phyloP scores from a whole-genome alignment of 2,329 filamentous ascomycete species.

The Pestalotiopsis fici region DNA sequence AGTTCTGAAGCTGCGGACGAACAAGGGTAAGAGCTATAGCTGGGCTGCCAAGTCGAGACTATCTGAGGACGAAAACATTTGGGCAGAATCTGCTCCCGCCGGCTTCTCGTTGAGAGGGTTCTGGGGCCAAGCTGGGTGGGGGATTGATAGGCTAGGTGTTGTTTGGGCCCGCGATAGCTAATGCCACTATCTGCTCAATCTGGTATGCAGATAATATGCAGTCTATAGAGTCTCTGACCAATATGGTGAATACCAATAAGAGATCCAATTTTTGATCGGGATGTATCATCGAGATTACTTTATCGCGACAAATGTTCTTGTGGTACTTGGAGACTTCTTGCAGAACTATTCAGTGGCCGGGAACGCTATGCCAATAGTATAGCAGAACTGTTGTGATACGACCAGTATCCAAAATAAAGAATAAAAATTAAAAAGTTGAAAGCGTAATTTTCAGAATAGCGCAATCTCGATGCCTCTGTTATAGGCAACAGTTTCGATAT shows the following conservation, averaged over 20 bases:
- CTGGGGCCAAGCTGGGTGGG: not conserved
- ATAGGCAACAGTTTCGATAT: constrained; percentile 2
- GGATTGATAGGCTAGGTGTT: not conserved
- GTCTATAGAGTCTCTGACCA: no score
- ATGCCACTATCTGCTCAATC: not conserved
- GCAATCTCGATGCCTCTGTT: not conserved
- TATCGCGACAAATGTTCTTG: no score
- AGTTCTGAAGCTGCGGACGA: not conserved
- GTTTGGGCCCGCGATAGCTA: not conserved
- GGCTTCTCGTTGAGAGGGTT: not conserved
- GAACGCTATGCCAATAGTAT: no score
- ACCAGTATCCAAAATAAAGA: no score
- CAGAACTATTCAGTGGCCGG: no score
- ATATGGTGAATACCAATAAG: no score
- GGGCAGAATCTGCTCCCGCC: not conserved
- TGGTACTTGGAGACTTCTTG: no score
- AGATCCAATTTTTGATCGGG: no score
- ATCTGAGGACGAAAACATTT: not conserved
- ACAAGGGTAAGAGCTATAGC: not conserved
- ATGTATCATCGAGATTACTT: no score
- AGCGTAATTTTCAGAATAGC: constrained; percentile 1
- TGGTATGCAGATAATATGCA: no score
- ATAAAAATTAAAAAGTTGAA: no score
- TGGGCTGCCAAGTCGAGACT: not conserved
- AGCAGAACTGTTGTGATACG: no score